Evolutionary conservation across 768 basidiomycete genomes (phyloP), one percentile per base, ranked within the genome.

Genomic region (Kondoa subrosea): DNA sequence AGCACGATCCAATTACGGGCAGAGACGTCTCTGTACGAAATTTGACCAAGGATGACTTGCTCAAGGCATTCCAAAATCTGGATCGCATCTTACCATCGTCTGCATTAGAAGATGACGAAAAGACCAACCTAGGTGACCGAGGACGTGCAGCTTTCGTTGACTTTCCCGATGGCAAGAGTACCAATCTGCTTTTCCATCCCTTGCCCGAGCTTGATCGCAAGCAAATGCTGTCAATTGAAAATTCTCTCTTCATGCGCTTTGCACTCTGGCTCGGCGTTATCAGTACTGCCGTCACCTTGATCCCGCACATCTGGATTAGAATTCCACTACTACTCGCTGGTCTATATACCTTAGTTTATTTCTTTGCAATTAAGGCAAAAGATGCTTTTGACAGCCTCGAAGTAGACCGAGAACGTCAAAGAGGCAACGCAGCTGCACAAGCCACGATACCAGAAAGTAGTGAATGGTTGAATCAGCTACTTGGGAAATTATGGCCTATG

Each of bases 401-500:
- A 50, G 40, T 50, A 50, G 40, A 50, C 21, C 40, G 21, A 50
- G 40, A 50, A 50, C 40, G 40, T 50, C 59, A 61, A 32, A 61
- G 59, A 61, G 59, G 59, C n/a, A 32, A 4, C 8, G 8, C 4
- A 32, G 59, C 59, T 17, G 16, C 31, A 25, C 26, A 32, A 61
- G 59, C 26, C 25, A 8, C 26, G 4, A 32, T 61, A 32, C 59
- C 59, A 8, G 59, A 61, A 32, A 61, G 59, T 25, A 61, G 12
- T 17, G 59, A 61, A 32, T 61, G 59, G 59, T n/a, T 66, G 25
- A 60, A 56, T 29, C 34, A 57, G 26, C 65, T 71, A 56, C 33
- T 33, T 25, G 60, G 61, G 25, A 66, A 67, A 59, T 57, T 88
- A 3, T 88, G 87, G 87, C 86, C 86, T 0, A 80, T 87, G 67